Evolutionary conservation across 1,284 basidiomycete species (phyloP), one percentile per base, ranked within the genome.

Genomic region (Mycena sp.): DNA sequence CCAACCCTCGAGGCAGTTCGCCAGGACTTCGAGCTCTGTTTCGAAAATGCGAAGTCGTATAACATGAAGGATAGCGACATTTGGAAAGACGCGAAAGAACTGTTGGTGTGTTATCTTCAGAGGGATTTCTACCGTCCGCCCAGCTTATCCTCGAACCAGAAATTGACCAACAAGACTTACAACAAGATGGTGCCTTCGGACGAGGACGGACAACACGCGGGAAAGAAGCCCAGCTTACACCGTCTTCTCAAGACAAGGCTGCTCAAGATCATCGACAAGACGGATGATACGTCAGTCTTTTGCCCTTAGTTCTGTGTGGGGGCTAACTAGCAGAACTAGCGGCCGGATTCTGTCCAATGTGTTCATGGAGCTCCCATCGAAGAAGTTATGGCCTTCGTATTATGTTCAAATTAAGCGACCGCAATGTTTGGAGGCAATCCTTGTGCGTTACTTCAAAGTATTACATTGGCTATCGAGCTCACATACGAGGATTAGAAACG

Each of bases 41-140:
- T 96, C 77, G 86, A 84, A 71, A 98, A 98, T 74, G 96, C 96
- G 21, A 94, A 94, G 79, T 81, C 85, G 68, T 98, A 96, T 79
- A 98, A 98, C 76, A 83, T 89, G 75, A 90, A 91, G 74, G 92
- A 91, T 28, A 96, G 94, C 74, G 84, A 84, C 60, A 95, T 98
- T 57, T 96, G 88, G 84, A 83, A 85, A 61, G 93, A 96, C 77
- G 95, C 96, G 10, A 91, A 90, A 74, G 83, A 85, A 45, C 74
- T 88, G 32, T 72, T 85, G 70, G 87, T 87, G 66, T 63, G 73
- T 68, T 14, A 14, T 7, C 30, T 44, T 17, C 14, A 28, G 12
- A 5, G 38, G 9, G 6, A 12, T 2, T 6, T 29, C 17, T 53
- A 14, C 26, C 32, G 45, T 50, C 19, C 41, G 19, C 29, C 41